Evolutionary conservation across 345 rosid genomes (phyloP), one percentile per base, ranked within the genome.

Genomic region (Cardamine occulta): DNA sequence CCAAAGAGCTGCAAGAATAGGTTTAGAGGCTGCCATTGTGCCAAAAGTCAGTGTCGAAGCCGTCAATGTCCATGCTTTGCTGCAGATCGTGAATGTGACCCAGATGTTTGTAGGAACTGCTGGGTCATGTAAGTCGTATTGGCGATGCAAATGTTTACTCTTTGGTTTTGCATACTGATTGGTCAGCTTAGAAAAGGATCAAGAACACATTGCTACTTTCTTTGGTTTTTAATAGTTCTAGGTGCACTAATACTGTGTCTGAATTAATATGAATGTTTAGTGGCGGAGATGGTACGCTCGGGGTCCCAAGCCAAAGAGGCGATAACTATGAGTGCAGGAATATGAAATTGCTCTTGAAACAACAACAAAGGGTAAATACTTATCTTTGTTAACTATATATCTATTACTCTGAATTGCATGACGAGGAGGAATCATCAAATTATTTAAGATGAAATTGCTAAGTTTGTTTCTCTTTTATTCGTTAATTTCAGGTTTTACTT

Each of bases 31-130:
- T 96, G 99, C 64, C 99, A 96, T 76, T 96, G 99, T 70, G 99
- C 99, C 48, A 96, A 96, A 87, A 96, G 98, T 80, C 99, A 96
- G 80, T 96, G 99, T 62, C 88, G 98, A 75, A 96, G 99, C 80
- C 98, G 99, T 51, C 99, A 96, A 72, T 96, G 99, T 81, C 99
- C 99, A 49, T 96, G 99, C 81, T 96, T 93, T 85, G 99, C 99
- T 66, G 99, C 99, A 49, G 99, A 91, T 80, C 84, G 99, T 68
- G 99, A 96, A 89, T 96, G 99, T 48, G 99, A 96, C 74, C 99
- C 99, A 21, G 99, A 96, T 85, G 96, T 96, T 80, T 96, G 99
- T 81, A 84, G 99, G 82, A 96, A 93, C 76, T 96, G 99, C 85
- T 96, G 99, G 99, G 94, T 96, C 87, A 86, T 96, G 99, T 96